Base-by-base conservation (phyloP, 2,329 filamentous ascomycete species). In the Xylaria sp. region DNA sequence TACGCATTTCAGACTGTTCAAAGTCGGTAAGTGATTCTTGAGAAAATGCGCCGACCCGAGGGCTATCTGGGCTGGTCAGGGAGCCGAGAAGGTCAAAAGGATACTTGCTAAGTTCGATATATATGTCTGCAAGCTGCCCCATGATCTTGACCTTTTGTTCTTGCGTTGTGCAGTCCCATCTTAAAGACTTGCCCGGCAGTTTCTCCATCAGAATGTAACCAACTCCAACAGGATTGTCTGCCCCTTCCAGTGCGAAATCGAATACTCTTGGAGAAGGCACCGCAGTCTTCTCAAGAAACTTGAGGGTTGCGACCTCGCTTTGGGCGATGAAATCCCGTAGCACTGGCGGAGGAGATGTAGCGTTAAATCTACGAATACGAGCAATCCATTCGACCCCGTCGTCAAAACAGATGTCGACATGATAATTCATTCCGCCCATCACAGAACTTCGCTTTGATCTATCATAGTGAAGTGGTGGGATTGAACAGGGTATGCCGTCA, bases 381-480 rank as follows among this genome's bases (percentile, higher is more conserved):
- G 80, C 79, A 1, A 84, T 74, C 82, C 81, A 84, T 51, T 67
- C 74, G 29, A 81, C 67, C 45, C 79, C 79, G 69, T 84, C 81
- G 5, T 81, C 76, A 65, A 84, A 84, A 6, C 55, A 63, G 56
- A 84, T 70, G 42, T 81, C 77, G 45, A 81, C 68, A 66, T 84
- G 80, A 69, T 80, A 84, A 67, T 84, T 83, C 78, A 80, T 81
- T 2, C 80, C 79, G 1, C 80, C 81, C 78, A 84, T 83, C 0
- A 82, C 75, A 5, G 79, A 78, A 42, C 71, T 77, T 53, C 72
- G 75, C 25, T 66, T 77, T 3, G 69, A 68, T 71, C 70, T 72
- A 61, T 81, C 75, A 74, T 82, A 80, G n/a, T 74, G 68, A 38
- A 81, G 74, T 27, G 76, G 73, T 13, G 75, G 71, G n/a, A 78